Conservation (phyloP, 2,329 filamentous ascomycete species). For the Herpotrichia juniperi region DNA sequence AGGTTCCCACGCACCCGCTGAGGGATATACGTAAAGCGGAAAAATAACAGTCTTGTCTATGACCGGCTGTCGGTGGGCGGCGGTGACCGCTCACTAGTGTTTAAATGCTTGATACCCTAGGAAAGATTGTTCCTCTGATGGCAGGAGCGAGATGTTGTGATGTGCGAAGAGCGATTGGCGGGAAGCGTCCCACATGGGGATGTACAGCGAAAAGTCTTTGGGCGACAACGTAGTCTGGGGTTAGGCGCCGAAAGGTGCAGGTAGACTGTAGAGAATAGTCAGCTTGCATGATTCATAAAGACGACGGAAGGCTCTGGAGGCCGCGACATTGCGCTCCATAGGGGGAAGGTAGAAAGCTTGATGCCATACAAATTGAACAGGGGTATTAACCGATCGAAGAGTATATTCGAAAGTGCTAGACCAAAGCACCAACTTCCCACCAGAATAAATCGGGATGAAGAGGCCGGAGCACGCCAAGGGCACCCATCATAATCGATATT, state of each 20-base stretch:
- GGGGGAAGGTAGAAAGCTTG: slow-evolving; percentile 30
- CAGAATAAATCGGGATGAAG: slow-evolving; percentile 40
- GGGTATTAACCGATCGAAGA: slow-evolving; percentile 39
- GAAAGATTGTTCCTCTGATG: slow-evolving; percentile 3
- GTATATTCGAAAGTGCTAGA: slow-evolving; percentile 44
- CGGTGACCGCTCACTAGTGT: neutral
- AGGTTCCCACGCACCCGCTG: slow-evolving; percentile 53
- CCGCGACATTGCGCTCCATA: slow-evolving; percentile 31
- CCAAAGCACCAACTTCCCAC: slow-evolving; percentile 31
- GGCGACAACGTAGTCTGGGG: slow-evolving; percentile 23
- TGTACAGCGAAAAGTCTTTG: slow-evolving; percentile 12
- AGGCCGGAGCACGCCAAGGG: slow-evolving; percentile 41
- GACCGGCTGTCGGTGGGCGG: slow-evolving; percentile 4
- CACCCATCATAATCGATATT: slow-evolving; percentile 41
- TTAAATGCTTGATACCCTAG: neutral
- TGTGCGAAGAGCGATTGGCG: slow-evolving; percentile 11
- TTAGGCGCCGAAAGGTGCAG: slow-evolving; percentile 18
- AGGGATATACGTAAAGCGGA: slow-evolving; percentile 57
- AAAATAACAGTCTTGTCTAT: slow-evolving; percentile 49
- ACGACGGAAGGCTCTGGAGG: slow-evolving; percentile 21
- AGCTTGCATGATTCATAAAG: slow-evolving; percentile 26
- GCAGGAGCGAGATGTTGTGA: slow-evolving; percentile 7
- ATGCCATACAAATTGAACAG: slow-evolving; percentile 41
- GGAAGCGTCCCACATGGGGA: slow-evolving; percentile 9
- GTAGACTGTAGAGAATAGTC: slow-evolving; percentile 19